A percentile compares a stretch with the other conserved stretches of the same genome.
Evolutionary conservation across 495 filamentous ascomycete species (phyloP).

Genomic region (Cercophora samala): DNA sequence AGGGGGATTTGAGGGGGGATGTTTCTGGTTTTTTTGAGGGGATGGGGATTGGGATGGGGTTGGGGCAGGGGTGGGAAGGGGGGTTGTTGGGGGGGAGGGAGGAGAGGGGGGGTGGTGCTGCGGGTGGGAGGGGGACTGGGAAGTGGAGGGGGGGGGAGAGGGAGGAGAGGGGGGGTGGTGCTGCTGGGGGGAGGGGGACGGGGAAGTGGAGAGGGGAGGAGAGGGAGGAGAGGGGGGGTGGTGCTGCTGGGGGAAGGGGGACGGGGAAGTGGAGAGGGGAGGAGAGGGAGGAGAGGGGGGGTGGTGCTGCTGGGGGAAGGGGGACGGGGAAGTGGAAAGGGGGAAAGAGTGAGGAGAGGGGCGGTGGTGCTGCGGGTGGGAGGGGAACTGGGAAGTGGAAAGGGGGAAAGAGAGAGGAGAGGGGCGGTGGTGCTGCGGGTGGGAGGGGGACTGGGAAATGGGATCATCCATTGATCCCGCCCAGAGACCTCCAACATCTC

Average conservation of each 20-base stretch:
- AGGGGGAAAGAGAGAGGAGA: neutral
- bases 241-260: no score
- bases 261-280: no score
- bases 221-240: no score
- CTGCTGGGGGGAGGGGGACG: no score
- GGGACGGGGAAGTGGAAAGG: neutral
- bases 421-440: neutral
- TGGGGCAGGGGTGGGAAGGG: neutral
- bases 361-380: neutral
- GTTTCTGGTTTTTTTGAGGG: conserved; percentile 62
- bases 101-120: no score
- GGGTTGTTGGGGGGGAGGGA: neutral
- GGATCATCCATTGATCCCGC: no score
- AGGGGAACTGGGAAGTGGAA: neutral
- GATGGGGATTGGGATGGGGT: conserved; percentile 39
- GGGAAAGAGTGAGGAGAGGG: neutral
- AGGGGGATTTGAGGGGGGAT: conserved; percentile 61
- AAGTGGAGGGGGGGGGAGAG: neutral
- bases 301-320: neutral
- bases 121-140: neutral
- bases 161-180: conserved; percentile 14
- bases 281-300: neutral
- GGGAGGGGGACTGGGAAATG: neutral
- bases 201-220: no score
- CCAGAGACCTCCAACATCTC: no score